phyloP scores from a whole-genome alignment of 2,329 filamentous ascomycete species.

The Pseudogymnoascus sp. region DNA sequence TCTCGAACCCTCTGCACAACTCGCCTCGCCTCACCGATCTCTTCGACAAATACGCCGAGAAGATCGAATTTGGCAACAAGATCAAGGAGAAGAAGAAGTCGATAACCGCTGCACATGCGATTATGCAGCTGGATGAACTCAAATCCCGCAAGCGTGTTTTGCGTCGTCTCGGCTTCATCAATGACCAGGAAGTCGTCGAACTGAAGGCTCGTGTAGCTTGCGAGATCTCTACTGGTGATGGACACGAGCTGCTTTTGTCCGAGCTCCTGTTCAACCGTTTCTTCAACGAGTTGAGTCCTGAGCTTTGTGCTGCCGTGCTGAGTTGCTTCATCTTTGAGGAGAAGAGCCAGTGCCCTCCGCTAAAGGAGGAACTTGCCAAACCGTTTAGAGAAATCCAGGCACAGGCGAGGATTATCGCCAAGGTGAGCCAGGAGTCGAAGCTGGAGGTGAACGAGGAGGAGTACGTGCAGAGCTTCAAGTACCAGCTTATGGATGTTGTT shows the following conservation, averaged over 20 bases:
- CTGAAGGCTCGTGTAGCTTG: conserved; percentile 96
- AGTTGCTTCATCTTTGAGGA: conserved; percentile 98
- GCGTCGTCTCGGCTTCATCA: conserved; percentile 89
- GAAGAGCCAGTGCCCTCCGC: conserved; percentile 70
- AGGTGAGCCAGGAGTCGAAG: conserved; percentile 92
- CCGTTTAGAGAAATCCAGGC: conserved; percentile 80
- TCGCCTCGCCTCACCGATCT: conserved; percentile 77
- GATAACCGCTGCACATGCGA: conserved; percentile 75
- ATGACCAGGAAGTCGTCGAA: conserved; percentile 90
- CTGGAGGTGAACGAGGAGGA: conserved; percentile 91
- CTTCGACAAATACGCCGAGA: conserved; percentile 80
- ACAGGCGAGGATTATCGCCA: conserved; percentile 82
- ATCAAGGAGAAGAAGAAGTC: conserved; percentile 86
- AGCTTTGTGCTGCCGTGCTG: conserved; percentile 77
- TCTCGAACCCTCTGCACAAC: conserved; percentile 86
- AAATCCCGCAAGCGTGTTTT: conserved; percentile 94
- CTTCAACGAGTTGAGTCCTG: conserved; percentile 91
- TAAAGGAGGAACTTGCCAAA: conserved; percentile 81
- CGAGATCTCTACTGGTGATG: conserved; percentile 77
- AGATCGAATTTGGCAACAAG: conserved; percentile 67
- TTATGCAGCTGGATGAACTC: conserved; percentile 90
- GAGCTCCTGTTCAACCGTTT: conserved; percentile 95
- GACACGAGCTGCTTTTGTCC: conserved; percentile 86
- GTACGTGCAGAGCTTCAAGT: conserved; percentile 84
- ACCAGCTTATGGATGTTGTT: conserved; percentile 95